Evolutionary conservation across 495 filamentous ascomycete species (phyloP).

Genomic region (Bathelium albidoporum): DNA sequence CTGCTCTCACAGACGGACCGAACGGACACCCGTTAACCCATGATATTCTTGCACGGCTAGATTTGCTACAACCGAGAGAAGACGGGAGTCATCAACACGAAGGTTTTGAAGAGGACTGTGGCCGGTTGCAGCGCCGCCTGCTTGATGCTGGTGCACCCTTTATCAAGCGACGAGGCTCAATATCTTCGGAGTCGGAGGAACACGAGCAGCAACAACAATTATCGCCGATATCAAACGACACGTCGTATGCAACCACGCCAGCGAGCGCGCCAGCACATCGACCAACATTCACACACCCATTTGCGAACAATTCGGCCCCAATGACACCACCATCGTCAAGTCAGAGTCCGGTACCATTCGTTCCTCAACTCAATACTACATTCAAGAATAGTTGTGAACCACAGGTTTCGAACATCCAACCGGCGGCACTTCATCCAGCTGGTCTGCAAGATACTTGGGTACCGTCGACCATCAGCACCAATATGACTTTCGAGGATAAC

Average conservation of each 20-base stretch:
- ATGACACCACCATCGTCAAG: slow-evolving; percentile 2
- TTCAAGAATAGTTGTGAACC: not conserved
- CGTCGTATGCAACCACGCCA: slow-evolving; percentile 15
- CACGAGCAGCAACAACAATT: slow-evolving; percentile 27
- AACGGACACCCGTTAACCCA: slow-evolving; percentile 56
- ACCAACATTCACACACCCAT: not conserved
- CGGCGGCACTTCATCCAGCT: not conserved
- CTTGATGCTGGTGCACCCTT: slow-evolving; percentile 39
- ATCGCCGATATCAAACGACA: slow-evolving; percentile 14
- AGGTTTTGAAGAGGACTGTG: slow-evolving; percentile 49
- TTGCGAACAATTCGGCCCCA: not conserved
- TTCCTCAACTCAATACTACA: not conserved
- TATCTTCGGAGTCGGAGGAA: slow-evolving; percentile 45
- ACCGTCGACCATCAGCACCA: not conserved
- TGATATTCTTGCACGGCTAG: slow-evolving; percentile 51
- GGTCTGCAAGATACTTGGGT: not conserved
- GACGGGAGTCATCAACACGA: slow-evolving; percentile 37
- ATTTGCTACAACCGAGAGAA: slow-evolving; percentile 39
- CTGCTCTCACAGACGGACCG: slow-evolving; percentile 39
- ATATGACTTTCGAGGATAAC: not conserved
- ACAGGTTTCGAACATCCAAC: not conserved
- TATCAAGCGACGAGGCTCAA: slow-evolving; percentile 45
- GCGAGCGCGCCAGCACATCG: not conserved
- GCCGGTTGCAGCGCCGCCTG: slow-evolving; percentile 45
- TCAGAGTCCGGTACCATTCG: not conserved